Conservation (phyloP, 768 basidiomycete genomes). For the Rhizopogon sp. region DNA sequence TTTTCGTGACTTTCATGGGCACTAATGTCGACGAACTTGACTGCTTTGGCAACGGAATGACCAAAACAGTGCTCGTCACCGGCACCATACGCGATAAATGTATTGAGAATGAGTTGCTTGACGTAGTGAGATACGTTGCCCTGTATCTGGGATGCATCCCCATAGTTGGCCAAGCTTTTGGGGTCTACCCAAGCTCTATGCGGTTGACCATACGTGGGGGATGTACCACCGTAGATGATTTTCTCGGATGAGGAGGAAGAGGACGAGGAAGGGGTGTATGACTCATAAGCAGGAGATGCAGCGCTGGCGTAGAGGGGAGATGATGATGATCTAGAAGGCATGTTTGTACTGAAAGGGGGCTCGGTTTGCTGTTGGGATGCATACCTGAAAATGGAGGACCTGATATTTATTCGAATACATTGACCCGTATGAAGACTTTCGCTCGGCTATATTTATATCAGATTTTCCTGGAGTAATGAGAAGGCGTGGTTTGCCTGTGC, state of each 20-base stretch:
- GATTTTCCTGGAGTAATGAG: conserved; percentile 3
- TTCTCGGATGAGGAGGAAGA: conserved; percentile 20
- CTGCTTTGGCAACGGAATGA: conserved; percentile 51
- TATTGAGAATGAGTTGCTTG: conserved; percentile 65
- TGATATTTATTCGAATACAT: conserved; percentile 24
- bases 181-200: conserved; percentile 63
- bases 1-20: conserved; percentile 41
- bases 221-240: conserved; percentile 15
- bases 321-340: conserved; percentile 22
- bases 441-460: conserved; percentile 19
- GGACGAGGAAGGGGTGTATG: conserved; percentile 16
- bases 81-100: conserved; percentile 66
- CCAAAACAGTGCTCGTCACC: conserved; percentile 60
- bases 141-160: conserved; percentile 49
- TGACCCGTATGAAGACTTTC: conserved; percentile 12
- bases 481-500: not conserved
- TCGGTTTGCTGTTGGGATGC: conserved; percentile 1
- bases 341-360: conserved; percentile 4
- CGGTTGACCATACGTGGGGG: conserved; percentile 10
- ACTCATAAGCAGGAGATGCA: conserved; percentile 22
- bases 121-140: conserved; percentile 60
- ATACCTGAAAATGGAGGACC: not conserved
- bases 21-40: conserved; percentile 58
- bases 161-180: conserved; percentile 50
- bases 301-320: conserved; percentile 23